Evolutionary conservation across 495 filamentous ascomycete species (phyloP).

Genomic region (Penicilliopsis zonata): DNA sequence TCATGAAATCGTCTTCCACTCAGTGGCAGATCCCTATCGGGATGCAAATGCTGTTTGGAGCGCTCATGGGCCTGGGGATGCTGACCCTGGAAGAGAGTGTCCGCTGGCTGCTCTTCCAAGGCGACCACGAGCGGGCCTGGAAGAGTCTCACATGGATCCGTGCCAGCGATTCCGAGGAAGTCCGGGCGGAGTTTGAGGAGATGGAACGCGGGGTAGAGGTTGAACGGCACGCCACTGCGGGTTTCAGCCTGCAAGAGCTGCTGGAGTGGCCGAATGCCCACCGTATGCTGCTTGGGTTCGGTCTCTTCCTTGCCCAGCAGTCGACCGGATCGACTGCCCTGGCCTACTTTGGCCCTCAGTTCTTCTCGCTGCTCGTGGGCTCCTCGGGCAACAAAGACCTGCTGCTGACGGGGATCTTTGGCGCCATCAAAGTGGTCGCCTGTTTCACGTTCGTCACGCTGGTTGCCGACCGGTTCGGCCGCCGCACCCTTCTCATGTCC

Average conservation of each 20-base stretch:
- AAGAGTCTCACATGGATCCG: constrained; percentile 39
- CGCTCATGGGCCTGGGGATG: constrained; percentile 38
- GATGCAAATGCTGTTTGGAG: constrained; percentile 38
- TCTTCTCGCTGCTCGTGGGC: constrained; percentile 42
- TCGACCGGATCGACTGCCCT: constrained; percentile 42
- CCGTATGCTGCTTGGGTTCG: constrained; percentile 26
- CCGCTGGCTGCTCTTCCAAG: constrained; percentile 37
- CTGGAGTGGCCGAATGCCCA: constrained; percentile 29
- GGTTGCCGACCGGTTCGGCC: constrained; percentile 45
- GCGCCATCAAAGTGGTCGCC: constrained; percentile 36
- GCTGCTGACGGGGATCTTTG: constrained; percentile 40
- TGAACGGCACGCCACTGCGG: constrained; percentile 28
- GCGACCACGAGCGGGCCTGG: constrained; percentile 28
- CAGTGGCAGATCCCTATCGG: constrained; percentile 46
- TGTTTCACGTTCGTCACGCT: constrained; percentile 38
- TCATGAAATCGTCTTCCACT: constrained; percentile 36
- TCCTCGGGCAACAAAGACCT: constrained; percentile 20
- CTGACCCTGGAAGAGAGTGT: constrained; percentile 36
- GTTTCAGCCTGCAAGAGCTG: constrained; percentile 28
- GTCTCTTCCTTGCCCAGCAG: constrained; percentile 35
- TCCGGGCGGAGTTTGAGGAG: constrained; percentile 32
- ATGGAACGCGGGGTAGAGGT: constrained; percentile 32
- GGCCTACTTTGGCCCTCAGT: constrained; percentile 41
- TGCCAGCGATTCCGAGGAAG: constrained; percentile 17
- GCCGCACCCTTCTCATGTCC: constrained; percentile 37